Evolutionary conservation across 2,329 filamentous ascomycete species (phyloP), one percentile per base, ranked within the genome.

Genomic region (Myrmaecium sp.): DNA sequence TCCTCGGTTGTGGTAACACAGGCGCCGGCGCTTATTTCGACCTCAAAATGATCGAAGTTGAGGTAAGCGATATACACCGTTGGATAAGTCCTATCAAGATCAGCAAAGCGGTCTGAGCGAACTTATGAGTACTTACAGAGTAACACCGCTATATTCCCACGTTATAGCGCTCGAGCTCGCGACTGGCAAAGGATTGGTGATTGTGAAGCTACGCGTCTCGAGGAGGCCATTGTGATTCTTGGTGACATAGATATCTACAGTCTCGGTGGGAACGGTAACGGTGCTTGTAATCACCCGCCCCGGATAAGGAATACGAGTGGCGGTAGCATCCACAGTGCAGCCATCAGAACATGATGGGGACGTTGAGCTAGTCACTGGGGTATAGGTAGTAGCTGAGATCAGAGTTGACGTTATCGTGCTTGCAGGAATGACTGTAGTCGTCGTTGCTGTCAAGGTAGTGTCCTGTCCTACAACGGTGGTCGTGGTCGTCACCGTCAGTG

Each of bases 261-360:
- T 47, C 3, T 38, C 37, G 1, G 36, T 26, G 2, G 41, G 42
- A 4, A 33, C 23, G 5, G 14, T 25, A 1, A 18, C 23, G 1
- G 43, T 49, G 0, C 24, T 26, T 2, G 38, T 28, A 2, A 39
- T 22, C 2, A 50, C 43, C 2, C 5, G 22, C 4, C 42, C 43
- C 6, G 48, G 46, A 20, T 44, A 51, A 14, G 22, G 33, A 3
- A 51, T 10, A 5, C 33, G 27, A 4, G 36, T 44, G 4, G 45
- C 48, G 2, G 41, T 44, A 1, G 51, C 44, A 30, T 46, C 38
- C 5, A 51, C 43, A 15, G 41, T 36, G 23, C 48, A 51, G 5
- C 26, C 23, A n/a, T 34, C 42, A 2, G 36, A 10, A 32, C 47
- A 51, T 1, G 39, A 39, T 3, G 39, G 20, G 0, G 42, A 38